These are phyloP conservation scores for Xylaria sp. DNA, from an alignment of 2,329 filamentous ascomycete genomes.

Conservation along the genomic window DNA sequence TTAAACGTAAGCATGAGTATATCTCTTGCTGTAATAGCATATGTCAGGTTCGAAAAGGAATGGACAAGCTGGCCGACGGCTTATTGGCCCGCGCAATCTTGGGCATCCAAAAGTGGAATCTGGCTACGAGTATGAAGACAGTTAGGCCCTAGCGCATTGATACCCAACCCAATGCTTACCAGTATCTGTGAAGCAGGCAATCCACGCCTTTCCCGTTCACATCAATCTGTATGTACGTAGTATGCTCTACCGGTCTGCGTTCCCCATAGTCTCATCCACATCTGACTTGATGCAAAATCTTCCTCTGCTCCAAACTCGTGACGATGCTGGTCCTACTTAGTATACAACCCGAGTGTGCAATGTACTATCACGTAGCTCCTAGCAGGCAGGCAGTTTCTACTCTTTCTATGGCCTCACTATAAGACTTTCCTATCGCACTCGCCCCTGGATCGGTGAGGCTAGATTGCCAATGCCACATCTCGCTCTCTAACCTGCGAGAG, in stretches of 20 bases:
- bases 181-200: slow-evolving; percentile 27
- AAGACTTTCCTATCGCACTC: slow-evolving; percentile 8
- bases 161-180: slow-evolving; percentile 54
- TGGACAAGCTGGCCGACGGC: slow-evolving; percentile 21
- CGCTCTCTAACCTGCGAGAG: slow-evolving; percentile 14
- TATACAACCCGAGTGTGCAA: background rate
- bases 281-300: slow-evolving; percentile 19
- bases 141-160: slow-evolving; percentile 58
- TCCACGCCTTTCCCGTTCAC: slow-evolving; percentile 24
- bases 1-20: slow-evolving; percentile 25
- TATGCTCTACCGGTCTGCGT: slow-evolving; percentile 16
- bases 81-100: slow-evolving; percentile 37
- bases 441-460: slow-evolving; percentile 21
- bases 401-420: background rate
- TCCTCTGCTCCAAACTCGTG: slow-evolving; percentile 12
- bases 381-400: slow-evolving; percentile 10
- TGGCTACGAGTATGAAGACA: slow-evolving; percentile 35
- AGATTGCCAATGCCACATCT: slow-evolving; percentile 15
- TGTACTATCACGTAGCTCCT: slow-evolving; percentile 18
- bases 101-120: slow-evolving; percentile 48
- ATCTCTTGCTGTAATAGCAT: slow-evolving; percentile 25
- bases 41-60: slow-evolving; percentile 25
- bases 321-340: slow-evolving; percentile 2
- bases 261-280: slow-evolving; percentile 24
- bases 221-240: slow-evolving; percentile 25